A percentile compares a stretch with the other conserved stretches of the same genome.
Conservation (phyloP, 2,329 filamentous ascomycete genomes). For the Blastomyces parvus region DNA sequence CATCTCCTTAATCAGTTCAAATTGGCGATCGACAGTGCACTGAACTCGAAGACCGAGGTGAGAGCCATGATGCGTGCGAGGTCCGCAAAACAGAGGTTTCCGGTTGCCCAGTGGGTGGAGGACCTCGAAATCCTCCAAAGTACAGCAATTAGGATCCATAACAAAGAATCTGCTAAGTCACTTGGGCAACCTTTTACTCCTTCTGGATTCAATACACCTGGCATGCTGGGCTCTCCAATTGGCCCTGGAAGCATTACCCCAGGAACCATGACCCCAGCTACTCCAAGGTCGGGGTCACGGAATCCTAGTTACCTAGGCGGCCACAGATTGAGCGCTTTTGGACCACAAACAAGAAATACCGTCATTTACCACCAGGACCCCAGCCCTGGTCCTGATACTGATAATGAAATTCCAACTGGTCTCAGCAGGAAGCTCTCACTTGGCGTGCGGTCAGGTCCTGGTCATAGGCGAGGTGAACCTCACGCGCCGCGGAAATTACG, state of each 20-base stretch:
- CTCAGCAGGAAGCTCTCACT: slow-evolving; percentile 32
- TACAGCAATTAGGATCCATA: slow-evolving; percentile 50
- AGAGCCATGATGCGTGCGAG: slow-evolving; percentile 55
- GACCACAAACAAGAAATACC: neutral
- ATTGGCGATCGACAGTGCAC: slow-evolving; percentile 51
- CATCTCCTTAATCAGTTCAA: slow-evolving; percentile 58
- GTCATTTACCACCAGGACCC: slow-evolving; percentile 24
- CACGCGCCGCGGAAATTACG: slow-evolving; percentile 1
- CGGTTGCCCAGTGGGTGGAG: slow-evolving; percentile 57
- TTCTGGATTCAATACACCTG: slow-evolving; percentile 1
- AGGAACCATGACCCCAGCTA: neutral
- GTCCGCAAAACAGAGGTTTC: slow-evolving; percentile 57
- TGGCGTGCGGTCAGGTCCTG: slow-evolving; percentile 34
- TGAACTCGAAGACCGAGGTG: slow-evolving; percentile 48
- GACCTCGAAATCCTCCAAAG: slow-evolving; percentile 54
- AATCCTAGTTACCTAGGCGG: neutral
- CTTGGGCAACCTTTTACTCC: neutral
- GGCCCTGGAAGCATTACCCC: slow-evolving; percentile 6
- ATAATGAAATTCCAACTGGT: slow-evolving; percentile 24
- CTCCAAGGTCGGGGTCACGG: neutral
- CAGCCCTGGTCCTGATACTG: slow-evolving; percentile 20
- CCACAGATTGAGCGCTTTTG: neutral
- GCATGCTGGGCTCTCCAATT: slow-evolving; percentile 1
- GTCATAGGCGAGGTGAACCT: slow-evolving; percentile 19
- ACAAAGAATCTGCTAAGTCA: slow-evolving; percentile 29